phyloP scores from a whole-genome alignment of 441 rosid species.

The Gossypium schwendimanii region DNA sequence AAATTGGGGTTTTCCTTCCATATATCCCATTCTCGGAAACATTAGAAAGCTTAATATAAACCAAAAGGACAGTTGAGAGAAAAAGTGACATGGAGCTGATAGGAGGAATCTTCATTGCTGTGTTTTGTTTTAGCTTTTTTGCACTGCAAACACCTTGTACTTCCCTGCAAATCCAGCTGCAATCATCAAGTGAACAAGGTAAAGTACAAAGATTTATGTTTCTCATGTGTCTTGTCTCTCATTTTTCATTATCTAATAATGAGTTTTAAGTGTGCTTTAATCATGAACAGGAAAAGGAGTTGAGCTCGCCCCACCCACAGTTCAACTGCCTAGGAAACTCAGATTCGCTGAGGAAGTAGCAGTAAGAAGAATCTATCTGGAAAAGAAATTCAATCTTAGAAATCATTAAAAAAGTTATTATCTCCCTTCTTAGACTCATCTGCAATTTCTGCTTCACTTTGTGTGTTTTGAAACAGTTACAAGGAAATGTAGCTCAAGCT shows the following conservation, averaged over 20 bases:
- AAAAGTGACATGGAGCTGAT: conserved; percentile 22
- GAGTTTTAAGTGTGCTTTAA: not conserved
- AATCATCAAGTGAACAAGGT: conserved; percentile 27
- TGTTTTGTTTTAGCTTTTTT: conserved; percentile 17
- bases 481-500: conserved; percentile 9
- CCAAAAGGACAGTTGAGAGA: conserved; percentile 2
- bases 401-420: not conserved
- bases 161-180: conserved; percentile 16
- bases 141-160: conserved; percentile 14
- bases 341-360: conserved; percentile 23
- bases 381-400: not conserved
- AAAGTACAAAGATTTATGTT: not conserved
- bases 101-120: conserved; percentile 1
- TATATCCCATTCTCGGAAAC: conserved; percentile 7
- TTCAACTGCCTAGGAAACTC: conserved; percentile 42
- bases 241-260: not conserved
- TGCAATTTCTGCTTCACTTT: not conserved
- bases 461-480: conserved; percentile 18
- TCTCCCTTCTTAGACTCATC: not conserved
- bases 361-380: conserved; percentile 12
- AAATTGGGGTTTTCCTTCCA: conserved; percentile 12
- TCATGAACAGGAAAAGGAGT: conserved; percentile 13
- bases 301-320: conserved; percentile 4
- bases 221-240: not conserved
- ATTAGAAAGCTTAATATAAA: not conserved